Conservation (phyloP, 1,139 yeast species). For the Geotrichum aggregatum region DNA sequence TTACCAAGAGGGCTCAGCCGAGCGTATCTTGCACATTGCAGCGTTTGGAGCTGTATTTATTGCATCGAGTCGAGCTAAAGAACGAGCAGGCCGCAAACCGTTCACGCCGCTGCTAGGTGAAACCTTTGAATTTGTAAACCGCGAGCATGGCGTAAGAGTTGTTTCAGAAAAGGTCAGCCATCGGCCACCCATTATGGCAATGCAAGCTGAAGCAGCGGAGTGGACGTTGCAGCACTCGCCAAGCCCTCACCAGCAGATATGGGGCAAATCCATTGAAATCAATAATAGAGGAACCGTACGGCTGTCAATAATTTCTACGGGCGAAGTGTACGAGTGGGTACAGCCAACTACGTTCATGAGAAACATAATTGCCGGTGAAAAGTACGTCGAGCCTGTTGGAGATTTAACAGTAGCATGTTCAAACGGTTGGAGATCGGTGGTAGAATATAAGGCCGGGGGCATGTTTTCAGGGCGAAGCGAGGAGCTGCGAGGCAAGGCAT, state of each 20-base stretch:
- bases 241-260: constrained; percentile 81
- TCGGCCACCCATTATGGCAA: constrained; percentile 77
- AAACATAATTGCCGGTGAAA: constrained; percentile 90
- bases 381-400: constrained; percentile 85
- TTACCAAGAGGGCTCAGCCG: constrained; percentile 46
- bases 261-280: constrained; percentile 91
- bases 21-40: constrained; percentile 64
- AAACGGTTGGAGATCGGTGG: constrained; percentile 61
- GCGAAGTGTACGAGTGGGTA: constrained; percentile 71
- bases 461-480: constrained; percentile 89
- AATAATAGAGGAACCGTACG: constrained; percentile 66
- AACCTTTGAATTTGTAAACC: constrained; percentile 78
- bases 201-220: constrained; percentile 62
- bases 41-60: constrained; percentile 76
- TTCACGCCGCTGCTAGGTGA: constrained; percentile 90
- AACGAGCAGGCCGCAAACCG: constrained; percentile 78
- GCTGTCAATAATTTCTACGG: constrained; percentile 53
- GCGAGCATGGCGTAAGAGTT: constrained; percentile 64
- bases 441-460: constrained; percentile 66
- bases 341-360: constrained; percentile 81
- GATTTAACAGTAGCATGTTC: constrained; percentile 64
- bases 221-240: constrained; percentile 80
- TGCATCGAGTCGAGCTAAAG: constrained; percentile 67
- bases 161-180: constrained; percentile 78
- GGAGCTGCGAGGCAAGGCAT: constrained; percentile 58